Conservation (phyloP, 306 rosid genomes). For the Sesbania bispinosa region DNA sequence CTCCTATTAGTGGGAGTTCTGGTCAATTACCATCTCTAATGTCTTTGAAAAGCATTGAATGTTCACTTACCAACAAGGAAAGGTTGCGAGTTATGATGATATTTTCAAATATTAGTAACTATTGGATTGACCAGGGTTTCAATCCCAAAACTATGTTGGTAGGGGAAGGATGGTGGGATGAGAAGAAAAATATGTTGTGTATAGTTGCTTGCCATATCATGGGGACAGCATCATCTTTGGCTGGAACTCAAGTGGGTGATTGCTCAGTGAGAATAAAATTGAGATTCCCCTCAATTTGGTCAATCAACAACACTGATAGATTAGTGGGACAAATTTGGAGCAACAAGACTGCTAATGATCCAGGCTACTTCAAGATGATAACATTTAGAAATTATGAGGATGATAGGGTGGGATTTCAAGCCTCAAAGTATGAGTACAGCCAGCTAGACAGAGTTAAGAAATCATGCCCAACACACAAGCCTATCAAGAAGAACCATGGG, state of each 20-base stretch:
- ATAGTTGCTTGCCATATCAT: conserved; percentile 45
- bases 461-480: conserved; percentile 33
- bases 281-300: conserved; percentile 47
- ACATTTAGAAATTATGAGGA: conserved; percentile 15
- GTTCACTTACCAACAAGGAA: conserved; percentile 5
- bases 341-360: conserved; percentile 36
- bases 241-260: conserved; percentile 39
- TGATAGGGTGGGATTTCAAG: background rate
- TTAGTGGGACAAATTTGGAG: conserved; percentile 63
- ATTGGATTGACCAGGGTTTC: conserved; percentile 11
- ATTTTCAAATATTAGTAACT: conserved; percentile 8
- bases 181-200: conserved; percentile 27
- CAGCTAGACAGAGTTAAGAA: conserved; percentile 32
- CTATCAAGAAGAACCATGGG: background rate
- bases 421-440: conserved; percentile 48
- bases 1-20: conserved; percentile 32
- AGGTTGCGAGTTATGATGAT: conserved; percentile 37
- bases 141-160: conserved; percentile 35
- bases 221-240: conserved; percentile 26
- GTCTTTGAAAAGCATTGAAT: conserved; percentile 30
- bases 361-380: conserved; percentile 42
- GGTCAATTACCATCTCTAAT: conserved; percentile 31
- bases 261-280: conserved; percentile 53
- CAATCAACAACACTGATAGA: conserved; percentile 38
- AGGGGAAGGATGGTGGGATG: conserved; percentile 69